Evolutionary conservation across 2,329 filamentous ascomycete genomes (phyloP), one percentile per base, ranked within the genome.

Genomic region (Diaporthe caulivora): DNA sequence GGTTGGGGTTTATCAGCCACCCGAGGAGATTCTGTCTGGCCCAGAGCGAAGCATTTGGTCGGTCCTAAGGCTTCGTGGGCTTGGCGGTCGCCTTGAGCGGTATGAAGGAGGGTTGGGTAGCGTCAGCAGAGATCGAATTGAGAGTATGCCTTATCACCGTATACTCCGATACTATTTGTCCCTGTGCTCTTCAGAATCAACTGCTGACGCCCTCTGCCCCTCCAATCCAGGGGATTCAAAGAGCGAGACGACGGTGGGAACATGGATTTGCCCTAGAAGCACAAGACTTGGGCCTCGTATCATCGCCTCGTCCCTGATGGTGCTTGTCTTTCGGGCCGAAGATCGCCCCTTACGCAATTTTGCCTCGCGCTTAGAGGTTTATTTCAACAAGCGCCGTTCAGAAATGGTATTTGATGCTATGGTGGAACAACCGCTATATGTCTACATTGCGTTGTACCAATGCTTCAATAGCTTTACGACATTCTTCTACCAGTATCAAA

Each of bases 401-500:
- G 57, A 60, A 29, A 10, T 42, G 24, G 34, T 60, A 13, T 60
- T 60, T 2, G 57, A 60, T 17, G 57, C 57, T 60, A 15, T 60
- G 57, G 21, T 10, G 2, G 8, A 42, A 60, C 37, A 60, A 9
- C 57, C 57, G 24, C 37, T 60, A 11, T 60, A 15, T 60, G 42
- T 60, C 21, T 42, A 60, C 24, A 42, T 60, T 10, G 57, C 57
- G 3, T 42, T 60, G 24, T 42, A 60, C n/a, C 34, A 60, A 26
- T 60, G 37, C 21, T 60, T 44, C 24, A 60, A 60, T 15, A 60
- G 57, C 37, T 60, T 60, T 13, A 60, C 37, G 8, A 42, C n/a
- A 1, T 60, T 60, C 26, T 60, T 60, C 57, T 17, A 60, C 2
- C 57, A 42, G 34, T 60, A 60, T 44, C 34, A 60, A 44, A 17